Evolutionary conservation across 352 stramenopile genomes (phyloP).

Genomic region (Pythium scleroteichum): DNA sequence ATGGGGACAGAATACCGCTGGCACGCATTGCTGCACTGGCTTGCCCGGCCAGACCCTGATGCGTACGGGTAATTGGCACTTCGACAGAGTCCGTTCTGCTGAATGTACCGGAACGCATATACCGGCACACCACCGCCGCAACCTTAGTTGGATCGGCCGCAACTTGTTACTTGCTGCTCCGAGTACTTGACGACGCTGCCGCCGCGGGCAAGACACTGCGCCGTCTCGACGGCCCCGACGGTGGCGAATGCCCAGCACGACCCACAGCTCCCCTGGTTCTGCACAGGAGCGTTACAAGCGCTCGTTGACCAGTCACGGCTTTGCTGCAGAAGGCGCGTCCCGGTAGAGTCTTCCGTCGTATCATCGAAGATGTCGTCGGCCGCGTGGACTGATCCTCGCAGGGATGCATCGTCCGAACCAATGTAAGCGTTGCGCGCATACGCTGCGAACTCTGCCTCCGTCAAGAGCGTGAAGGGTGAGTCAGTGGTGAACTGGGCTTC

Average conservation of each 20-base stretch:
- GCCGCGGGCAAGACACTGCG: slow-evolving; percentile 26
- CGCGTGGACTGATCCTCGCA: background rate
- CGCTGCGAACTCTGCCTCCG: slow-evolving; percentile 24
- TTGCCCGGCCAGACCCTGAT: slow-evolving; percentile 15
- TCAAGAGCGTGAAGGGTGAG: slow-evolving; percentile 33
- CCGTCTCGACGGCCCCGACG: slow-evolving; percentile 31
- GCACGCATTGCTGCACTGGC: slow-evolving; percentile 25
- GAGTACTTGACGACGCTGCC: slow-evolving; percentile 24
- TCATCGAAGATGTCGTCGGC: slow-evolving; percentile 8
- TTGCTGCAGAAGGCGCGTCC: background rate
- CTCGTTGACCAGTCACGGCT: slow-evolving; percentile 21
- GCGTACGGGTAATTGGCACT: slow-evolving; percentile 52
- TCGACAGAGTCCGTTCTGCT: slow-evolving; percentile 24
- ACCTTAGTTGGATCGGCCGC: slow-evolving; percentile 19
- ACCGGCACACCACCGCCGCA: slow-evolving; percentile 20
- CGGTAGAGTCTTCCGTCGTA: slow-evolving; percentile 2
- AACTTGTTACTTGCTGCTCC: slow-evolving; percentile 25
- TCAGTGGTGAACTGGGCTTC: slow-evolving; percentile 28
- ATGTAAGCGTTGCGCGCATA: slow-evolving; percentile 26
- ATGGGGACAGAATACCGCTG: slow-evolving; percentile 25
- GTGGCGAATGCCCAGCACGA: slow-evolving; percentile 50
- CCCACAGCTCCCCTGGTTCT: slow-evolving; percentile 44
- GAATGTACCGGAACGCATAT: slow-evolving; percentile 18
- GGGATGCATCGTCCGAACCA: background rate
- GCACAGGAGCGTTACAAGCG: slow-evolving; percentile 22